A percentile compares a stretch with the other conserved stretches of the same genome.
phyloP scores from a whole-genome alignment of 495 filamentous ascomycete species.

The Xylaria intraflava region DNA sequence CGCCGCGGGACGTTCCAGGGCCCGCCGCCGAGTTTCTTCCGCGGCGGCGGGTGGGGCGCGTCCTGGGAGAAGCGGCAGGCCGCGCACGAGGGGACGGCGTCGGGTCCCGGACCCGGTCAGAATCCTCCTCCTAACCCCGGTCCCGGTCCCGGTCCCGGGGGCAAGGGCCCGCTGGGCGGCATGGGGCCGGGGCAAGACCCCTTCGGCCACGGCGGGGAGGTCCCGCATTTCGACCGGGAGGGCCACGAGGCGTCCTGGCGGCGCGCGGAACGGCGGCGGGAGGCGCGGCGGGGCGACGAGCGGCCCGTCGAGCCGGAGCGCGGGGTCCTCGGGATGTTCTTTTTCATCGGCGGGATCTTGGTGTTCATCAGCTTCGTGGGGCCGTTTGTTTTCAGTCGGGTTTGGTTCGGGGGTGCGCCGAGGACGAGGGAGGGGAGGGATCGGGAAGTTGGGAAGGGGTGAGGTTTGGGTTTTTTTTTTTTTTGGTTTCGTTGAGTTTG shows the following conservation, averaged over 20 bases:
- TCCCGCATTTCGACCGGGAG: constrained; percentile 62
- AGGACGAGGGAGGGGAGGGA: not conserved
- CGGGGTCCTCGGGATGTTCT: constrained; percentile 33
- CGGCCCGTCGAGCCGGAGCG: constrained; percentile 14
- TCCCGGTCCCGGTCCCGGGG: constrained; percentile 35
- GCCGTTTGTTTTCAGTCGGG: constrained; percentile 19
- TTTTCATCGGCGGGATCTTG: constrained; percentile 34
- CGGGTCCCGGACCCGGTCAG: constrained; percentile 44
- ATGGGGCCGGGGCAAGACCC: constrained; percentile 44
- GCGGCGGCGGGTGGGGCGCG: constrained; percentile 64
- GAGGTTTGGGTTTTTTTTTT: too few species aligned
- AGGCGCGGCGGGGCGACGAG: constrained; percentile 13
- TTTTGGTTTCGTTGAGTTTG: too few species aligned
- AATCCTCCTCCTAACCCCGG: too few species aligned
- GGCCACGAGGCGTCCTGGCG: constrained; percentile 52
- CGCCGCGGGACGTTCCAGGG: constrained; percentile 69
- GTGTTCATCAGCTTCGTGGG: constrained; percentile 30
- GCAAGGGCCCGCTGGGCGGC: constrained; percentile 30
- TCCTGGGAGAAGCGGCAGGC: constrained; percentile 43
- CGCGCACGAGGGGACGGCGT: constrained; percentile 35
- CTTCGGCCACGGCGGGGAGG: constrained; percentile 55
- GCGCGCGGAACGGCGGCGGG: constrained; percentile 33
- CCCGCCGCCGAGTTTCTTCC: constrained; percentile 84
- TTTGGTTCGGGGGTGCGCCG: not conserved
- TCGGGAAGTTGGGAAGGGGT: not conserved